Base-by-base conservation (phyloP, 805 yeast species). In the Zygoascus bituminiphila region DNA sequence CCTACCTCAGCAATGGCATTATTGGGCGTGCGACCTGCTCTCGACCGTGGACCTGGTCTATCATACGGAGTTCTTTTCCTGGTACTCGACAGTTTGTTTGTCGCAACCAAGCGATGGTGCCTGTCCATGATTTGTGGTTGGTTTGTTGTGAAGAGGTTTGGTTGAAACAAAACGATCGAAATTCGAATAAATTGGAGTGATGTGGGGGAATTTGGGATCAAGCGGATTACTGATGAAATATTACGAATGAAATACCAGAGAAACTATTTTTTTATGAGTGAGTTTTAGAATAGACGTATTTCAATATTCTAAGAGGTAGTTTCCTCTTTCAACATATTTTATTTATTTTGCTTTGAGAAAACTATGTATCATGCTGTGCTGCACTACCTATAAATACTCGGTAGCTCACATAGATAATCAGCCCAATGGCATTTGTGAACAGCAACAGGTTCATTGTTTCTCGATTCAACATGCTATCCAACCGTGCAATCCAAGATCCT, bases 11-110 rank as follows among this genome's bases (percentile, higher is more conserved):
- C 12, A 15, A 12, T 12, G 19, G 35, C 12, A 4, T 29, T 22
- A 7, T n/a, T 35, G 9, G 42, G 21, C 21, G 47, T 23, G 17
- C 22, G 42, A 21, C 4, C 39, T 10, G 6, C 35, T 37, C 47
- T 26, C 20, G 31, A 24, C 5, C 42, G 22, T 15, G 42, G 12
- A 9, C 33, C 22, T 2, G 49, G 49, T 5, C 45, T 37, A 15
- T 46, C 49, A 41, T 46, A 46, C 4, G 49, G 49, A 12, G 49
- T 46, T 19, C 45, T 39, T 15, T 35, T 17, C 44, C 49, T 22
- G n/a, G 23, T 26, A 8, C 17, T 29, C 15, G 49, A 46, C 20
- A 46, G 20, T 19, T 33, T 41, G 24, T 29, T 29, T 12, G 7
- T 29, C 10, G 33, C 33, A 12, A 29, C 33, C 9, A 29, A 29